Base-by-base conservation (phyloP, 1,139 yeast species). In the Suhomyces wounanorum region DNA sequence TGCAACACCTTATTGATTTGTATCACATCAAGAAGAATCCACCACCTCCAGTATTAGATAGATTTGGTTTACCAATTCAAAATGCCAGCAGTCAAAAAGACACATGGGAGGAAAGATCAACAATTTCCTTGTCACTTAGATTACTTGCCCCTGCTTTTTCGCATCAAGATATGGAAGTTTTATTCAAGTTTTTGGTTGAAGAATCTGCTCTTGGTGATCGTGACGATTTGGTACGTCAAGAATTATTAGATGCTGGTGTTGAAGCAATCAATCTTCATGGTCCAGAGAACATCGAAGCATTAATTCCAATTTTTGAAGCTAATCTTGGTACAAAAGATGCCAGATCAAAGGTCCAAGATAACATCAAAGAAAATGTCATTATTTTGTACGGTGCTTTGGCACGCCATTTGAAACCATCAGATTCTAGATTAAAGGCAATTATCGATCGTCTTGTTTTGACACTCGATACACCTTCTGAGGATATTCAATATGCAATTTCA, bases 341-440 rank as follows among this genome's bases (percentile, higher is more conserved):
- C 40, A 67, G 74, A 23, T 73, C 78, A 10, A 79, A 77, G 48
- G 67, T 72, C 7, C 88, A 83, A 57, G 88, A 87, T 63, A 75
- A 79, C 40, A 79, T 89, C 54, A 85, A 86, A 60, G 96, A 91
- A 66, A 83, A 89, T 55, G 88, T 87, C 17, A 89, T 92, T 62
- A 87, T 92, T 53, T 75, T 91, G 49, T 92, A 91, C 62, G 98
- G 97, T 62, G 83, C 94, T 1, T 76, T 91, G 55, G 97, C 96
- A 13, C 84, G 89, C 56, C 96, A 92, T 70, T 77, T 92, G 68
- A 74, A 80, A 18, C 58, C 79, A 0, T 70, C 78, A 18, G 98
- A 92, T 63, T 63, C 75, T 5, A 80, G 97, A 66, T 75, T 91
- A 52, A 69, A 73, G 17, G 71, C 78, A 3, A 87, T 91, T 58